These are phyloP conservation scores for Carex arenaria DNA, from an alignment of 202 grass and related monocot genomes.

Conservation along the genomic window DNA sequence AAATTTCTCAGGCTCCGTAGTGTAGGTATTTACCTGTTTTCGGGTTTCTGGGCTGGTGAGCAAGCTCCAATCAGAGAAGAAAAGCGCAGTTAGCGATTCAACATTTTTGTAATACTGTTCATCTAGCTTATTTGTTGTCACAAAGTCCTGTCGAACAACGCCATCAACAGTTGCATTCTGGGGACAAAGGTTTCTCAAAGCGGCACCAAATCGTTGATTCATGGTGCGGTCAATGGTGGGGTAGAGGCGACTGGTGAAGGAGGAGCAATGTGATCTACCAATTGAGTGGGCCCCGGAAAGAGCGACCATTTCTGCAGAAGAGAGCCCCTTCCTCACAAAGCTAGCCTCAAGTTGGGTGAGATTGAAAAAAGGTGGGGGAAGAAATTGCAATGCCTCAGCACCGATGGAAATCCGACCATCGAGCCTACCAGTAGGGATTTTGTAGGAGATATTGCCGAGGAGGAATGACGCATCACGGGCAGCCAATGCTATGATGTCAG, in stretches of 20 bases:
- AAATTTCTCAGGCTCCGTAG: not conserved
- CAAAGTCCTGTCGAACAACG: slow-evolving; percentile 32
- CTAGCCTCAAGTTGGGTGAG: slow-evolving; percentile 15
- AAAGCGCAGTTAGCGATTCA: slow-evolving; percentile 16
- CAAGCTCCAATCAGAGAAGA: slow-evolving; percentile 49
- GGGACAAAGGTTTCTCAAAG: slow-evolving; percentile 26
- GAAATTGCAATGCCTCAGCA: slow-evolving; percentile 23
- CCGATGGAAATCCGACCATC: slow-evolving; percentile 39
- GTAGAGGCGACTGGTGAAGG: slow-evolving; percentile 34
- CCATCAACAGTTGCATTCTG: slow-evolving; percentile 29
- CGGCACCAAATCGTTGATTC: slow-evolving; percentile 10
- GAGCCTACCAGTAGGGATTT: slow-evolving; percentile 26
- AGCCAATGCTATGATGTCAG: slow-evolving; percentile 56
- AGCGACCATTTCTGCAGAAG: slow-evolving; percentile 32
- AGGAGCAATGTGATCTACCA: slow-evolving; percentile 46
- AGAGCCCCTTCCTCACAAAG: slow-evolving; percentile 30
- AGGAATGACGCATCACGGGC: slow-evolving; percentile 39
- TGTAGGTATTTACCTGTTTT: slow-evolving; percentile 19
- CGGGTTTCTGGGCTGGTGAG: slow-evolving; percentile 14
- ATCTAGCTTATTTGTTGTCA: slow-evolving; percentile 28
- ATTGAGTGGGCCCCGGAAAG: slow-evolving; percentile 57
- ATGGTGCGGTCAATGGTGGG: slow-evolving; percentile 20
- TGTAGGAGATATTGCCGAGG: slow-evolving; percentile 33
- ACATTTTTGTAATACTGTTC: slow-evolving; percentile 61
- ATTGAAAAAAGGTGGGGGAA: slow-evolving; percentile 37